Evolutionary conservation across 371 early-diverging fungal species (phyloP), one percentile per base, ranked within the genome.

Genomic region (Phascolomyces articulosus): DNA sequence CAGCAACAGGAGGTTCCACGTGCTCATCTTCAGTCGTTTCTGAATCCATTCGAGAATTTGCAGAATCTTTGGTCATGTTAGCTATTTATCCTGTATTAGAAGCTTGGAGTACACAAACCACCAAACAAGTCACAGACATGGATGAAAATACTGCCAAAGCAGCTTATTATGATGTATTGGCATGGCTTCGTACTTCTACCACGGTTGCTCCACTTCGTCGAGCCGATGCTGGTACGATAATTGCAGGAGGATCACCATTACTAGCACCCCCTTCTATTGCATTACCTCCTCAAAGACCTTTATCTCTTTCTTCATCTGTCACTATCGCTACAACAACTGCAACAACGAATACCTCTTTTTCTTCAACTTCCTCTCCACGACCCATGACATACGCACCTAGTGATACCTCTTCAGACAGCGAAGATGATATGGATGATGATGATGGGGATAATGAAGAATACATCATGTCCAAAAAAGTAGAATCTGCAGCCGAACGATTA

Each of bases 41-140:
- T 11, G 70, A 69, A 21, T 20, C 62, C 3, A 66, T 80, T 16
- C 68, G 67, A 16, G 58, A 68, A 10, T 64, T 75, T 24, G 47
- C 66, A 1, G 60, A 73, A 15, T 38, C 66, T 4, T 16, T 82
- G 3, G 73, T 78, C 2, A 48, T 68, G 34, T 48, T 75, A 3
- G 47, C 74, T 10, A 40, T 75, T 29, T 66, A 72, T 40, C 79
- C 82, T 4, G 69, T 72, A 1, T n/a, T 82, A 67, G 66, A 10
- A 55, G 54, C 44, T 78, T 77, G 79, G 54, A 67, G 75, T 18
- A 16, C 40, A 8, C 51, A 55, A n/a, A 55, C 63, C 21, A 41
- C 49, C 18, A 54, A 59, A 1, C 56, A 69, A 0, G 28, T 70
- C 2, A 54, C 70, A 7, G 58, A 44, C 18, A 58, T 82, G 49